Conservation (phyloP, 805 yeast species). For the Torulaspora gathmanii region DNA sequence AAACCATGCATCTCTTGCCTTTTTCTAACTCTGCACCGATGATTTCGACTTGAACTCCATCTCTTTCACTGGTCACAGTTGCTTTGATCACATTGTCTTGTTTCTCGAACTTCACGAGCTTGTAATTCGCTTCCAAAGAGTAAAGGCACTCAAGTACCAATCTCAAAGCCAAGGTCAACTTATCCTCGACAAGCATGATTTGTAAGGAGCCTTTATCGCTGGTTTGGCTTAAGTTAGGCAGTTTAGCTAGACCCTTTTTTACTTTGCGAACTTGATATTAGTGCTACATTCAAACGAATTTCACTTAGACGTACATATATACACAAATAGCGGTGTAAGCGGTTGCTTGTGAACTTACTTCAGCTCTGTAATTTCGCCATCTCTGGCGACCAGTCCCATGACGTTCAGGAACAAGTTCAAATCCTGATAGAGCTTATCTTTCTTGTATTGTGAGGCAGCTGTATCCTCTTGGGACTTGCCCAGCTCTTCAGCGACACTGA, state of each 20-base stretch:
- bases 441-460: conserved; percentile 37
- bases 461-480: conserved; percentile 40
- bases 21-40: conserved; percentile 11
- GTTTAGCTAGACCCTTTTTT: background rate
- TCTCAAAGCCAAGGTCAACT: conserved; percentile 8
- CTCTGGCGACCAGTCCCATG: conserved; percentile 92
- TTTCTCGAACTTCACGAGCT: conserved; percentile 1
- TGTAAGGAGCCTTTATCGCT: background rate
- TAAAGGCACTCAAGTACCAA: conserved; percentile 8
- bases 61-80: conserved; percentile 2
- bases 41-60: conserved; percentile 4
- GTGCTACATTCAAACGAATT: background rate
- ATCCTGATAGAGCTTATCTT: conserved; percentile 62
- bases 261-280: background rate
- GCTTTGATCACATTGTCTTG: conserved; percentile 7
- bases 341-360: conserved; percentile 28
- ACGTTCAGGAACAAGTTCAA: conserved; percentile 90
- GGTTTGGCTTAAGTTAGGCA: background rate
- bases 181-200: conserved; percentile 6
- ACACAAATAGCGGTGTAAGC: conserved; percentile 4
- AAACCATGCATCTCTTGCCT: conserved; percentile 17
- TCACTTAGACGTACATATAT: conserved; percentile 5
- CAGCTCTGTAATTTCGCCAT: conserved; percentile 80
- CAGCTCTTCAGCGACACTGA: conserved; percentile 62
- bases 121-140: background rate